Percentiles rank a stretch among this genome's conserved stretches.
phyloP scores from a whole-genome alignment of 1,139 yeast genomes.

The Nadsonia starkeyi-henricii region DNA sequence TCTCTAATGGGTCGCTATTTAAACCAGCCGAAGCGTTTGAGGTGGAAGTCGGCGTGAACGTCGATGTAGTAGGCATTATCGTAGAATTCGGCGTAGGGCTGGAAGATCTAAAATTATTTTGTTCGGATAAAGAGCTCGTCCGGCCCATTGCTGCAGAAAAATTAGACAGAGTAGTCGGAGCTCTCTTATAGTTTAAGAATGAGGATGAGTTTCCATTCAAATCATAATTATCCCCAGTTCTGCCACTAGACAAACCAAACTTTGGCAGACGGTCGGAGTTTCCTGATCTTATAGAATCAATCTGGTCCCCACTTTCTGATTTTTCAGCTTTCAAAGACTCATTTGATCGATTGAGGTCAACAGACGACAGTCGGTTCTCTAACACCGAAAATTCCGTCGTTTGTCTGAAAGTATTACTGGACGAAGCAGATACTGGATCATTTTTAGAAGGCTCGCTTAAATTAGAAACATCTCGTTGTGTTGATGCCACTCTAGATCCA shows the following conservation, averaged over 20 bases:
- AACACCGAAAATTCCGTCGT: neutral
- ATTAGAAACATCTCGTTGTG: no score
- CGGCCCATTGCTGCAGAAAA: neutral
- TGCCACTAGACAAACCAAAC: neutral
- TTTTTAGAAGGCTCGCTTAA: neutral
- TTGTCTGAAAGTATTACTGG: neutral
- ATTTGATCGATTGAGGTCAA: neutral
- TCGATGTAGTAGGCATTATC: neutral
- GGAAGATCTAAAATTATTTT: neutral
- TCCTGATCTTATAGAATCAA: no score
- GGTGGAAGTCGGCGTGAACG: neutral
- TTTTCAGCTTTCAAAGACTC: neutral
- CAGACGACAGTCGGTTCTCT: neutral
- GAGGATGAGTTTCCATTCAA: neutral
- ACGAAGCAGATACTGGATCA: neutral
- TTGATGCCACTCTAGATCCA: neutral
- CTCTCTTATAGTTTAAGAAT: neutral
- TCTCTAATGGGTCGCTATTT: conserved; percentile 29
- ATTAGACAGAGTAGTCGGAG: neutral
- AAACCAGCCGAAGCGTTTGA: neutral
- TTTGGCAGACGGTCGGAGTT: no score
- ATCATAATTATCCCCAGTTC: neutral
- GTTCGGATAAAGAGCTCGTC: neutral
- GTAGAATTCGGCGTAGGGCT: neutral
- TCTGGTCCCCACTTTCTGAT: neutral